phyloP scores from a whole-genome alignment of 768 basidiomycete genomes.

The Strobilomyces echinocephalus region DNA sequence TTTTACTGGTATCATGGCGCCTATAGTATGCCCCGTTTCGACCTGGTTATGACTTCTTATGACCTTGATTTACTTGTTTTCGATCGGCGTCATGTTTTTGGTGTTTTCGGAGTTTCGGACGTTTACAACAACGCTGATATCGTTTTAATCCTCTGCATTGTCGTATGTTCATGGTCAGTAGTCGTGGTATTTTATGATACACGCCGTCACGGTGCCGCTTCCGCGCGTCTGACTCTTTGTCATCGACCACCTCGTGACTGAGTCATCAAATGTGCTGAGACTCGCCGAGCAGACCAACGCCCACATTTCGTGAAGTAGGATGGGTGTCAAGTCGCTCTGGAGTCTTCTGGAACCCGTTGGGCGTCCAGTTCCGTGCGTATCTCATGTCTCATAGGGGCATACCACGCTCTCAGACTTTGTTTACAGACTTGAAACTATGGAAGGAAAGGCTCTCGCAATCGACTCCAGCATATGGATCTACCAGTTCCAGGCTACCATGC shows the following conservation, averaged over 20 bases:
- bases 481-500: slow-evolving; percentile 99
- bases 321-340: slow-evolving; percentile 99
- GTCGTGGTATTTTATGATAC: slow-evolving; percentile 4
- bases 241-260: neutral
- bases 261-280: neutral
- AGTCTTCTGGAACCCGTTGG: slow-evolving; percentile 88
- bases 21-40: slow-evolving; percentile 8
- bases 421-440: slow-evolving; percentile 83
- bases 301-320: slow-evolving; percentile 25
- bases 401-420: slow-evolving; percentile 4
- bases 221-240: neutral
- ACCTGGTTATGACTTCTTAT: slow-evolving; percentile 8
- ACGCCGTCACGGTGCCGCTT: neutral
- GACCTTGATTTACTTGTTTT: slow-evolving; percentile 12
- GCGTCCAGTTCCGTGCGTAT: slow-evolving; percentile 80
- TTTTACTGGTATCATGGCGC: neutral
- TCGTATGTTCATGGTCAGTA: slow-evolving; percentile 1
- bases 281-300: neutral
- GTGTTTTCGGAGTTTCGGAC: slow-evolving; percentile 12
- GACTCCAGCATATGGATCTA: slow-evolving; percentile 99
- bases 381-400: neutral
- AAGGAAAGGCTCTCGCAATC: slow-evolving; percentile 93
- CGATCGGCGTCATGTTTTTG: slow-evolving; percentile 12
- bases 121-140: slow-evolving; percentile 12
- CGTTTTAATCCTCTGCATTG: slow-evolving; percentile 16